Conservation (phyloP, 768 basidiomycete genomes). For the Pulveroboletus ravenelii region DNA sequence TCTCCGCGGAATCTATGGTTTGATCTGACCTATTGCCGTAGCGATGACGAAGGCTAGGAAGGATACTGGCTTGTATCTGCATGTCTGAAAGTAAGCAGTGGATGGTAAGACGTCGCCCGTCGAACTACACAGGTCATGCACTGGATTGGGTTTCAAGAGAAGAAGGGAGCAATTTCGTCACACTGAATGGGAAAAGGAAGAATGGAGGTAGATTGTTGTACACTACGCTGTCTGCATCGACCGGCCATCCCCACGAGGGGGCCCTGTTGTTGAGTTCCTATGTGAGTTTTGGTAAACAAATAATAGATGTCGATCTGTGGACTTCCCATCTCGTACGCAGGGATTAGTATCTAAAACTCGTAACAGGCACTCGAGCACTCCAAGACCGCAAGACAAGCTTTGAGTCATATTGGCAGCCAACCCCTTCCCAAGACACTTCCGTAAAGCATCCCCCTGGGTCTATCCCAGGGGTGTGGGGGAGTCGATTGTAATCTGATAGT, state of each 20-base stretch:
- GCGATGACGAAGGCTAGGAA: constrained; percentile 89
- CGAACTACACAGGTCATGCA: not conserved
- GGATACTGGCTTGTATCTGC: constrained; percentile 52
- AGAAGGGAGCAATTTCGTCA: not conserved
- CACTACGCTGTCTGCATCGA: constrained; percentile 1
- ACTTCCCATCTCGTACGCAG: too few relatives aligned
- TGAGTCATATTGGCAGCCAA: too few relatives aligned
- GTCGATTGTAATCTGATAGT: too few relatives aligned
- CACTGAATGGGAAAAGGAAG: constrained; percentile 1
- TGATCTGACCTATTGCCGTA: constrained; percentile 25
- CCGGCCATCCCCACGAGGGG: not conserved
- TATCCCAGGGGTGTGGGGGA: too few relatives aligned
- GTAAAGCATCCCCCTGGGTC: too few relatives aligned
- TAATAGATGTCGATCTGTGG: not conserved
- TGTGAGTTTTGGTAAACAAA: not conserved
- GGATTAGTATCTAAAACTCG: too few relatives aligned
- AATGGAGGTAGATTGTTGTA: constrained; percentile 13
- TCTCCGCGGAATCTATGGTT: not conserved
- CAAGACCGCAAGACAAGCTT: too few relatives aligned
- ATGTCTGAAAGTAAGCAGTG: constrained; percentile 36
- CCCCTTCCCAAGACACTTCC: too few relatives aligned
- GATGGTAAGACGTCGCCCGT: not conserved
- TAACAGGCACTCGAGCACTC: too few relatives aligned
- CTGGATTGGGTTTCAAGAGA: not conserved
- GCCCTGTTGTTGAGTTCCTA: not conserved